These are phyloP conservation scores for Echinosophora koreensis DNA, from an alignment of 306 rosid genomes.

Conservation along the genomic window DNA sequence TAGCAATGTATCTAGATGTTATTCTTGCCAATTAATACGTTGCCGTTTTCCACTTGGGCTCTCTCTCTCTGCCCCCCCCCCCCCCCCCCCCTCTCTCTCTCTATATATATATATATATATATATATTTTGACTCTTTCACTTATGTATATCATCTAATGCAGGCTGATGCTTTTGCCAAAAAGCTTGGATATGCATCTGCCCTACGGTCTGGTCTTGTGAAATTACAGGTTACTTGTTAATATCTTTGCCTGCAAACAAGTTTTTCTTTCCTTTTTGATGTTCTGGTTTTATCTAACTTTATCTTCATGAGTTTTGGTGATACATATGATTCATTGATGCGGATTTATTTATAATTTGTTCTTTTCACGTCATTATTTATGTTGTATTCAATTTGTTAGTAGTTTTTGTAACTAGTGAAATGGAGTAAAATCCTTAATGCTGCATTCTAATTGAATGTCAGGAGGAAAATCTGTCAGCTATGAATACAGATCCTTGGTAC, in stretches of 20 bases:
- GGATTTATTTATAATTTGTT: not conserved
- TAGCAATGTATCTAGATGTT: not conserved
- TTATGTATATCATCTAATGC: constrained; percentile 37
- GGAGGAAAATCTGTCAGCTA: constrained; percentile 97
- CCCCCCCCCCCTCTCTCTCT: not conserved
- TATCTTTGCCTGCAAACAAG: not conserved
- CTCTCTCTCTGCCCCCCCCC: constrained; percentile 13
- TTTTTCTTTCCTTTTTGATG: not conserved
- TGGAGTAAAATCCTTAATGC: not conserved
- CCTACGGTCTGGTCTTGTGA: constrained; percentile 80
- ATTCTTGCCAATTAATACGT: not conserved
- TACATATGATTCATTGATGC: not conserved
- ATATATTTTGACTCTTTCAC: not conserved
- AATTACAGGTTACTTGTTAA: constrained; percentile 70
- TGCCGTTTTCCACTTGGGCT: constrained; percentile 5
- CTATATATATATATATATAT: no score
- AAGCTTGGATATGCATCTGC: constrained; percentile 80
- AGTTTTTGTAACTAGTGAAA: not conserved
- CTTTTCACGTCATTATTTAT: not conserved
- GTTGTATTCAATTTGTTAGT: not conserved
- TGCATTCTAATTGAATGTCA: constrained; percentile 47
- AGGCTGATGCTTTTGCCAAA: constrained; percentile 93
- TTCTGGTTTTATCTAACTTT: constrained; percentile 7
- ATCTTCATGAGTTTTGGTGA: not conserved
- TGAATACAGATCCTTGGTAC: constrained; percentile 99